Percentiles rank a stretch among this genome's conserved stretches.
These are phyloP conservation scores for Fulvia fulva DNA, from an alignment of 2,329 filamentous ascomycete genomes.

Conservation along the genomic window DNA sequence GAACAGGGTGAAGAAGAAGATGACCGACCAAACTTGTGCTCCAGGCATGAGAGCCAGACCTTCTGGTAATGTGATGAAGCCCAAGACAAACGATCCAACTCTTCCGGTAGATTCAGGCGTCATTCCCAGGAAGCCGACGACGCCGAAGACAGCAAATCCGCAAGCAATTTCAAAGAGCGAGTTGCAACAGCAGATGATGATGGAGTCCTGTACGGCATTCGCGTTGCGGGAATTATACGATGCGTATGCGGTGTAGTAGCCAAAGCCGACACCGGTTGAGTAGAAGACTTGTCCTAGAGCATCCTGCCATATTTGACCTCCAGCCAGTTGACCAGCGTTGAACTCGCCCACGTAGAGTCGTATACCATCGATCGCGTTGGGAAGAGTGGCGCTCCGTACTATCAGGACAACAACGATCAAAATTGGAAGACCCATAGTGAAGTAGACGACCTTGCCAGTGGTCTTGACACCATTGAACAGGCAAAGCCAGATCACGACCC, in stretches of 20 bases:
- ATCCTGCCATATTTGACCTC: constrained; percentile 55
- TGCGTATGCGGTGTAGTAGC: constrained; percentile 57
- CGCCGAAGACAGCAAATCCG: constrained; percentile 51
- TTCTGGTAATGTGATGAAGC: constrained; percentile 55
- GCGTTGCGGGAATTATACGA: constrained; percentile 55
- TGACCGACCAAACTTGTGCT: constrained; percentile 55
- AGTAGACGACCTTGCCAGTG: constrained; percentile 59
- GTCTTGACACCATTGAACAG: constrained; percentile 57
- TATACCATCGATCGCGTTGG: constrained; percentile 52
- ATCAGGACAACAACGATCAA: constrained; percentile 55
- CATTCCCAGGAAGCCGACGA: constrained; percentile 47
- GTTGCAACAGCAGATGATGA: constrained; percentile 54
- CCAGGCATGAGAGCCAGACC: constrained; percentile 56
- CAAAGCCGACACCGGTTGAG: constrained; percentile 56
- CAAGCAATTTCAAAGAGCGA: constrained; percentile 54
- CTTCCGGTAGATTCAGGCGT: constrained; percentile 41
- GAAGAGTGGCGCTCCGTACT: constrained; percentile 52
- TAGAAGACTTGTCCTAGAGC: constrained; percentile 59
- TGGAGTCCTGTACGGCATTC: constrained; percentile 57
- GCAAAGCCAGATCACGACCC: constrained; percentile 58
- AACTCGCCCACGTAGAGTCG: constrained; percentile 48
- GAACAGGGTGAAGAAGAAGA: constrained; percentile 56
- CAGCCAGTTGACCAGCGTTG: constrained; percentile 49
- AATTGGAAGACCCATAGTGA: constrained; percentile 58
- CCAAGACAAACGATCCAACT: constrained; percentile 54